Conservation (phyloP, 768 basidiomycete genomes). For the Naganishia antarctica region DNA sequence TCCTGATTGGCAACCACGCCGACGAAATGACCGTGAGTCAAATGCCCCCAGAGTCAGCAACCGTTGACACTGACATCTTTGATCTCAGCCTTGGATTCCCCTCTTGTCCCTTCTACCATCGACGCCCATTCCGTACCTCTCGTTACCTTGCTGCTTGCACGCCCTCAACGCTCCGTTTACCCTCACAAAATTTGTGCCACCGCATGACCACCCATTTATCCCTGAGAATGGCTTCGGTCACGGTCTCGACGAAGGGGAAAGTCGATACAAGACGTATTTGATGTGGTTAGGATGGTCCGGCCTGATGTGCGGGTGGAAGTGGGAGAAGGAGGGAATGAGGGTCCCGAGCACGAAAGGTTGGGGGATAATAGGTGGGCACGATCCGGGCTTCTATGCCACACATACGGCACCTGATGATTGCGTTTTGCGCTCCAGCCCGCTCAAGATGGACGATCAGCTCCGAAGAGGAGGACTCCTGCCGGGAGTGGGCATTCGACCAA, state of each 20-base stretch:
- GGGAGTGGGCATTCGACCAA: conserved; percentile 56
- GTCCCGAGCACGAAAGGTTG: conserved; percentile 93
- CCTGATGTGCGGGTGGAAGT: conserved; percentile 71
- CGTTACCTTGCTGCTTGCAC: conserved; percentile 74
- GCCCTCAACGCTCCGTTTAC: conserved; percentile 68
- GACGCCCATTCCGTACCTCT: conserved; percentile 45
- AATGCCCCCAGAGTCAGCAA: too few species aligned
- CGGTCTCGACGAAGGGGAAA: conserved; percentile 54
- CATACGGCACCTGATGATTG: background rate
- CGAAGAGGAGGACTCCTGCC: conserved; percentile 43
- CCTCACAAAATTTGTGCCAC: conserved; percentile 30
- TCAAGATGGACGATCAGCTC: conserved; percentile 40
- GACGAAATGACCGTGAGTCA: conserved; percentile 71
- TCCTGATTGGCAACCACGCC: conserved; percentile 90
- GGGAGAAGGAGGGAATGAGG: conserved; percentile 77
- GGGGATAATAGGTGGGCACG: conserved; percentile 72
- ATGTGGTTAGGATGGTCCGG: conserved; percentile 77
- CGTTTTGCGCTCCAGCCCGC: conserved; percentile 41
- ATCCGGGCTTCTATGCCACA: background rate
- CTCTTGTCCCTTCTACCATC: conserved; percentile 59
- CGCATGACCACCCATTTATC: conserved; percentile 36
- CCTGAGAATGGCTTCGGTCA: conserved; percentile 45
- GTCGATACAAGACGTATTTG: conserved; percentile 72
- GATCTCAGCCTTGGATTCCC: conserved; percentile 70
- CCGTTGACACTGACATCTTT: background rate